Base-by-base conservation (phyloP, 257 asterid genomes). In the Gynochthodes officinalis region DNA sequence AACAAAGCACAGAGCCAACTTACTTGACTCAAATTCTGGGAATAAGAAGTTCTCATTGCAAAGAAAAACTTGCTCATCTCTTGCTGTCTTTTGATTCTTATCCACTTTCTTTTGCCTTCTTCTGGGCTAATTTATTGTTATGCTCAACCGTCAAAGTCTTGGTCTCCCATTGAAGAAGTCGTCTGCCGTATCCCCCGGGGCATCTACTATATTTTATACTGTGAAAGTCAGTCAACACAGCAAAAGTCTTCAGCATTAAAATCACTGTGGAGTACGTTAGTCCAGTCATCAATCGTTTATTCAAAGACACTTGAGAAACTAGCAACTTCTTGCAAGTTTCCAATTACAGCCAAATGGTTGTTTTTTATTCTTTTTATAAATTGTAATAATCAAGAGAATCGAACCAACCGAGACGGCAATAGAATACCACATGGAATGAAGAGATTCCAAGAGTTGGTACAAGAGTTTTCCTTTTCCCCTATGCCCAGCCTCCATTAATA, bases 41-140 rank as follows among this genome's bases (percentile, higher is more conserved):
- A 53, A 52, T 6, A 46, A 65, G 55, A 64, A 66, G 61, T 37
- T 4, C 33, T 57, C 78, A 75, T 67, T n/a, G 7, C 43, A n/a
- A 40, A 21, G 46, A 43, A 63, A 35, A 42, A 33, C 1, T 42
- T 15, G 35, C 35, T 64, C 5, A 15, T 27, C 35, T 12, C 48
- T 12, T 43, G 10, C 27, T 11, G 27, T 59, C 42, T 25, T 27
- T 27, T 57, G n/a, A 18, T 4, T 11, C 7, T 15, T 49, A 4
- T 49, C 54, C 19, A 4, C 4, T 14, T 4, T 7, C 23, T 8
- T 53, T 12, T n/a, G 30, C 28, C 0, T n/a, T 53, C 7, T n/a
- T 7, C 14, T 53, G 59, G 23, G 8, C 4, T 2, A n/a, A 0
- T 35, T 14, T 15, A 28, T 3, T 11, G 2, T 8, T 59, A 28